Base-by-base conservation (phyloP, 495 filamentous ascomycete genomes). In the Penicillium dipodomyicola region DNA sequence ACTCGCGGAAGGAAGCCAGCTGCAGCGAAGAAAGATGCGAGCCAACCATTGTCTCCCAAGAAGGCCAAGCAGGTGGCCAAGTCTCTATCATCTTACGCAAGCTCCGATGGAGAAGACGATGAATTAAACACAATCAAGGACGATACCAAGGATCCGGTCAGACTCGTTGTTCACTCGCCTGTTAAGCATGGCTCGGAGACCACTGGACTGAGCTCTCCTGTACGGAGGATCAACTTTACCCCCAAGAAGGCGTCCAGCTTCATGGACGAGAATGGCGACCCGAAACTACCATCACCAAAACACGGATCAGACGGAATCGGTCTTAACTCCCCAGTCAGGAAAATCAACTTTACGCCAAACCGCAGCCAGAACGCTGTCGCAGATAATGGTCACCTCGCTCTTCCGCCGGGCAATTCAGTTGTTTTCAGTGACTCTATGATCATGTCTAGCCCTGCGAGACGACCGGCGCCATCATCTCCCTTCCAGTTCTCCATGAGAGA, bases 31-130 rank as follows among this genome's bases (percentile, higher is more conserved):
- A 72, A 75, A 39, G 63, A 48, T 37, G 56, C 53, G 0, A 33
- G 60, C 19, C 68, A 77, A 50, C 80, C 80, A 25, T 62, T 84
- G n/a, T 82, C 81, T 7, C 81, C 81, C 6, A 83, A 84, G 68
- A 84, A 82, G 61, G 68, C 72, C 29, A 80, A 70, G 41, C 81
- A 83, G 54, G 70, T 82, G 27, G 73, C 78, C 23, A 81, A 80
- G 58, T 69, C 70, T 10, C 61, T 75, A 9, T 70, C 73, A 7
- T 65, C 71, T 2, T 79, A 75, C 48, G 68, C 67, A 1, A 74
- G 70, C 57, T 75, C 69, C 4, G 73, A 78, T 56, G 72, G 69
- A 4, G 80, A 81, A 43, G 81, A 82, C 11, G 80, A 83, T 61
- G 80, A 84, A 60, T 61, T 81, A 42, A 71, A 60, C 39, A 65